These are phyloP conservation scores for Aspergillus calidoustus DNA, from an alignment of 2,329 filamentous ascomycete genomes.

Conservation along the genomic window DNA sequence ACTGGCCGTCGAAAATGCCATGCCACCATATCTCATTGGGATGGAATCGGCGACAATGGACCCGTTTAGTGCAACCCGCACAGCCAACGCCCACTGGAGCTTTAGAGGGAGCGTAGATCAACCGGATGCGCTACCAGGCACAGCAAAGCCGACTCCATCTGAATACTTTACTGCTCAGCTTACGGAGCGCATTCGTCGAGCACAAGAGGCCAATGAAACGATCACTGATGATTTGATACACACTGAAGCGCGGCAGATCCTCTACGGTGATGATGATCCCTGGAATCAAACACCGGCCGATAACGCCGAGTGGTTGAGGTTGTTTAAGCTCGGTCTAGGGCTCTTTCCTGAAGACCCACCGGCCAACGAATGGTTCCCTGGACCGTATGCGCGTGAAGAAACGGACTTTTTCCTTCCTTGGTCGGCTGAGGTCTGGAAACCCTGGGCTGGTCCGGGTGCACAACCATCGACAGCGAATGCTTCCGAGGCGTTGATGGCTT, in stretches of 20 bases:
- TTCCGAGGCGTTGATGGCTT: neutral
- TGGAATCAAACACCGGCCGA: conserved; percentile 46
- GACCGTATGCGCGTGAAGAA: neutral
- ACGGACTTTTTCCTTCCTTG: conserved; percentile 1
- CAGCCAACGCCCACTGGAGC: neutral
- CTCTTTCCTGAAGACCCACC: neutral
- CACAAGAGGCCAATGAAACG: conserved; percentile 25
- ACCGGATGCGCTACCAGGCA: neutral
- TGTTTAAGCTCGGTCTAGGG: conserved; percentile 9
- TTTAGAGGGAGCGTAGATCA: neutral
- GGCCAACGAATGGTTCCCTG: neutral
- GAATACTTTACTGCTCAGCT: conserved; percentile 28
- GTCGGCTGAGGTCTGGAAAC: neutral
- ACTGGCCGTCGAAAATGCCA: conserved; percentile 42
- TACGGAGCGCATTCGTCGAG: conserved; percentile 30
- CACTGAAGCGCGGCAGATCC: conserved; percentile 35
- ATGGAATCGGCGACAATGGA: conserved; percentile 28
- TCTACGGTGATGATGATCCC: conserved; percentile 38
- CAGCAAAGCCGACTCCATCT: neutral
- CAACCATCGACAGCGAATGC: neutral
- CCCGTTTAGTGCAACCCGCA: conserved; percentile 22
- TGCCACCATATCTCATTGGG: conserved; percentile 43
- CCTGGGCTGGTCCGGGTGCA: neutral
- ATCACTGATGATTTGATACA: conserved; percentile 40
- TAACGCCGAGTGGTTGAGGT: conserved; percentile 21